These are phyloP conservation scores for Parachaetomium inaequale DNA, from an alignment of 495 filamentous ascomycete species.

Conservation along the genomic window DNA sequence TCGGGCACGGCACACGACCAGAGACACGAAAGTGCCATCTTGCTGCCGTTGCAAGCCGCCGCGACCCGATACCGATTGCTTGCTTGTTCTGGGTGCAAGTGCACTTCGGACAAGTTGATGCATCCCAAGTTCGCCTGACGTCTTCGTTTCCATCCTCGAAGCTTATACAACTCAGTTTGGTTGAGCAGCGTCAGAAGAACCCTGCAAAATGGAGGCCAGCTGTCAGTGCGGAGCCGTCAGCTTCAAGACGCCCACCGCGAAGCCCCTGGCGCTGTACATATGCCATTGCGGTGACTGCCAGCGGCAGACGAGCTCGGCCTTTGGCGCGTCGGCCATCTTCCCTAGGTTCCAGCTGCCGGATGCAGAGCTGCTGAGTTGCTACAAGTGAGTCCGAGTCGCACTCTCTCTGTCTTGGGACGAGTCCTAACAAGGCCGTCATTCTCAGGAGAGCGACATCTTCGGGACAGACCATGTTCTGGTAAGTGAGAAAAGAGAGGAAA, in stretches of 20 bases:
- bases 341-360: constrained; percentile 53
- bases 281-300: constrained; percentile 68
- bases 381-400: constrained; percentile 37
- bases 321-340: constrained; percentile 65
- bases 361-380: constrained; percentile 42
- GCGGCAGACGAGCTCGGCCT: constrained; percentile 63
- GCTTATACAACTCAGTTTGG: not conserved
- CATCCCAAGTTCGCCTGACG: not conserved
- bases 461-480: constrained; percentile 48
- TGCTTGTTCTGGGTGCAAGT: not conserved
- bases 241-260: constrained; percentile 56
- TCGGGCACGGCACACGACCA: constrained; percentile 10
- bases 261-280: constrained; percentile 59
- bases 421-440: not conserved
- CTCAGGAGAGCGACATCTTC: constrained; percentile 36
- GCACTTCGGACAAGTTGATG: not conserved
- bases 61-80: constrained; percentile 5
- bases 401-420: not conserved
- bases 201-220: constrained; percentile 47
- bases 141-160: not conserved
- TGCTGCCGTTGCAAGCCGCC: constrained; percentile 11
- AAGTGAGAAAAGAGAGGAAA: constrained; percentile 11
- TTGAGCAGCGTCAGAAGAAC: not conserved
- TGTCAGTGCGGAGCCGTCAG: constrained; percentile 61
- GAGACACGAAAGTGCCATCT: not conserved